phyloP scores from a whole-genome alignment of 208 protist species.

The Trypanosoma melophagium region DNA sequence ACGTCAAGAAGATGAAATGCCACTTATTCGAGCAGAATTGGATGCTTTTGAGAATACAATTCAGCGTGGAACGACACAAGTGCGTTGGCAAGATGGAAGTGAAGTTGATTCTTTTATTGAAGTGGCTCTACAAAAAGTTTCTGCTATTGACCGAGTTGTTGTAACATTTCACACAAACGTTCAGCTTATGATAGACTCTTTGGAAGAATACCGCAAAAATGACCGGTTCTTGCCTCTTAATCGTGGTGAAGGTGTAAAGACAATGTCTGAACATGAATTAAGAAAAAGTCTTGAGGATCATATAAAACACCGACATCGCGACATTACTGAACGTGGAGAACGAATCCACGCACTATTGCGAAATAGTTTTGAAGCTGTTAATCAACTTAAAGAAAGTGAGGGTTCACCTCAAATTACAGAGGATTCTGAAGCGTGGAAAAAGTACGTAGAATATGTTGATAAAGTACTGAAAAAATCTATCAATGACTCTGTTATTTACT shows the following conservation, averaged over 20 bases:
- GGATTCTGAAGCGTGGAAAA: conserved; percentile 74
- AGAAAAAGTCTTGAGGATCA: conserved; percentile 83
- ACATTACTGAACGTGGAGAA: conserved; percentile 61
- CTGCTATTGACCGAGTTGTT: conserved; percentile 82
- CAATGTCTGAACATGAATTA: conserved; percentile 88
- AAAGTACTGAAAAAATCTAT: conserved; percentile 78
- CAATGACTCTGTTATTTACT: conserved; percentile 63
- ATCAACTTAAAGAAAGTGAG: conserved; percentile 65
- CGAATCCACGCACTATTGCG: conserved; percentile 80
- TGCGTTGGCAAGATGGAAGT: conserved; percentile 91
- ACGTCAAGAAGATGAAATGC: conserved; percentile 88
- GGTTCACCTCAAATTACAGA: conserved; percentile 32
- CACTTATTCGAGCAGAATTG: conserved; percentile 90
- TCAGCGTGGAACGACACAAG: conserved; percentile 59
- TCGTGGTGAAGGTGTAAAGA: conserved; percentile 80
- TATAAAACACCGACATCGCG: conserved; percentile 43
- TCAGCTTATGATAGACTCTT: conserved; percentile 71
- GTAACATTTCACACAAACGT: conserved; percentile 90
- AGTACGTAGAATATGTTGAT: conserved; percentile 92
- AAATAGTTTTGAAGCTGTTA: conserved; percentile 81
- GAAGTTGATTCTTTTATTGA: conserved; percentile 91
- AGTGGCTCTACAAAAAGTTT: conserved; percentile 78
- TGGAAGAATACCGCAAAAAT: conserved; percentile 72
- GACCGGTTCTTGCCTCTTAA: conserved; percentile 89
- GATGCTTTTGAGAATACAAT: conserved; percentile 85